These are phyloP conservation scores for Leccinum subtestaceum DNA, from an alignment of 768 basidiomycete genomes.

Conservation along the genomic window DNA sequence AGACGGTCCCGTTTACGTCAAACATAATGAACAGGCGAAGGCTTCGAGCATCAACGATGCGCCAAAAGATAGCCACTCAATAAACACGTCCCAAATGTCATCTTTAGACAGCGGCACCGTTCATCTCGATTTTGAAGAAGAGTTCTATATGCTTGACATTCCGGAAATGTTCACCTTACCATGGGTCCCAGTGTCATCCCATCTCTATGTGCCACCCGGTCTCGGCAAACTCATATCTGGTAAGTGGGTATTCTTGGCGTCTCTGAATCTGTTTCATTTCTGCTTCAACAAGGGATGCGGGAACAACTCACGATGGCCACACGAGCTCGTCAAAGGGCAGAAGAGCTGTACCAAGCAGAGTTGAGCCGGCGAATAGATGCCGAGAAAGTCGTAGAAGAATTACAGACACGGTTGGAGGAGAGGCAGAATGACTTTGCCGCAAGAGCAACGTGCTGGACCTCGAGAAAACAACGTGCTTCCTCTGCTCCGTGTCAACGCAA, in stretches of 20 bases:
- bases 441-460: not conserved
- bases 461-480: not conserved
- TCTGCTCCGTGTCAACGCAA: not conserved
- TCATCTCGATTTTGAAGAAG: slow-evolving; percentile 10
- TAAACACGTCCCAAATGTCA: not conserved
- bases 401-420: slow-evolving; percentile 13
- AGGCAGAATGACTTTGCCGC: not conserved
- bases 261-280: slow-evolving; percentile 1
- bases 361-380: slow-evolving; percentile 29
- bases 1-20: not conserved
- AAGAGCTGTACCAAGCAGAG: slow-evolving; percentile 33
- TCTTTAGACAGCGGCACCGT: not conserved
- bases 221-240: slow-evolving; percentile 36
- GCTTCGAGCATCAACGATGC: not conserved
- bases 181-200: slow-evolving; percentile 30
- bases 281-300: slow-evolving; percentile 29
- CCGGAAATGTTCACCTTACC: slow-evolving; percentile 33
- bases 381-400: slow-evolving; percentile 23
- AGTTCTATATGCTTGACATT: slow-evolving; percentile 36
- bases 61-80: not conserved
- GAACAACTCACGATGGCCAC: slow-evolving; percentile 31
- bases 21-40: slow-evolving; percentile 1
- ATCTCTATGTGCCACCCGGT: slow-evolving; percentile 36
- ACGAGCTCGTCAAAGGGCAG: slow-evolving; percentile 34
- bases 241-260: slow-evolving; percentile 15